phyloP scores from a whole-genome alignment of 192 early-diverging fungal species.

The Kickxella alabastrina region DNA sequence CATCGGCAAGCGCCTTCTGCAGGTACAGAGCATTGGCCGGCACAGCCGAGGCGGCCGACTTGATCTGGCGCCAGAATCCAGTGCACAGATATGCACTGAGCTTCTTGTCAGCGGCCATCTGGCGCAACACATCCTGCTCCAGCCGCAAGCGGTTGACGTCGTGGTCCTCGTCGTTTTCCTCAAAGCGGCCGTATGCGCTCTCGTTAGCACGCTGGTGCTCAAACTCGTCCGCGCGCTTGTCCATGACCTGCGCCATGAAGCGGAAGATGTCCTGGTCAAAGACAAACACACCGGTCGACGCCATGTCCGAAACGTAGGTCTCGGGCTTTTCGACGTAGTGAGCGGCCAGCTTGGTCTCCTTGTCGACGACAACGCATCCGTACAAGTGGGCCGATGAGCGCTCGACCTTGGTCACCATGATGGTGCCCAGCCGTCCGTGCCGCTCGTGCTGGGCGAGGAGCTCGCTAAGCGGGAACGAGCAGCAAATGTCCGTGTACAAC shows the following conservation, averaged over 20 bases:
- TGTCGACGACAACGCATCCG: constrained; percentile 89
- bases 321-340: constrained; percentile 99
- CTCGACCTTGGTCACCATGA: constrained; percentile 86
- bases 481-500: constrained; percentile 95
- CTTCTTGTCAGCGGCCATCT: constrained; percentile 76
- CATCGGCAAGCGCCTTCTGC: constrained; percentile 71
- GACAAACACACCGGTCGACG: constrained; percentile 93
- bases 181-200: constrained; percentile 47
- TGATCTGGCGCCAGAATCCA: constrained; percentile 97
- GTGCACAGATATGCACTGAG: constrained; percentile 83
- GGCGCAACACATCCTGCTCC: constrained; percentile 89
- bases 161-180: constrained; percentile 37
- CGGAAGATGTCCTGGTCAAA: constrained; percentile 86
- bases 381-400: constrained; percentile 78
- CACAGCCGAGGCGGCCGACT: constrained; percentile 89
- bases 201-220: constrained; percentile 55
- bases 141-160: constrained; percentile 71
- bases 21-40: constrained; percentile 92
- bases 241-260: constrained; percentile 76
- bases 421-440: constrained; percentile 79
- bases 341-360: constrained; percentile 82
- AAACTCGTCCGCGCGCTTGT: constrained; percentile 55
- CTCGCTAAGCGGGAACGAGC: constrained; percentile 84
- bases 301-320: constrained; percentile 89
- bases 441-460: constrained; percentile 82